Percentiles rank a stretch among this genome's conserved stretches.
Conservation (phyloP, 306 rosid species). For the Cicer bijugum region DNA sequence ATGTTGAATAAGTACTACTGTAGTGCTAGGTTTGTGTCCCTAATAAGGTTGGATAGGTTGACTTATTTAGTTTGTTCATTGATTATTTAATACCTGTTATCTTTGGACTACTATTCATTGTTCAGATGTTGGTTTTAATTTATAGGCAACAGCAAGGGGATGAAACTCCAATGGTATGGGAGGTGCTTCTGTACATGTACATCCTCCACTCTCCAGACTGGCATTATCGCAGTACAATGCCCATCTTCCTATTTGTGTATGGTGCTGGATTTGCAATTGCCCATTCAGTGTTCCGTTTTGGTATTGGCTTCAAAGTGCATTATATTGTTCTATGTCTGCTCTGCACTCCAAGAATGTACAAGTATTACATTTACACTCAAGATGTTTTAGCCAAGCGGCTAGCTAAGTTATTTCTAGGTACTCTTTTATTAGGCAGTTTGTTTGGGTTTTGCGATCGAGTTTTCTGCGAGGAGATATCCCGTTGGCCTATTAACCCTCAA, state of each 20-base stretch:
- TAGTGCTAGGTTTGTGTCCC: conserved; percentile 2
- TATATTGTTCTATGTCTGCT: conserved; percentile 70
- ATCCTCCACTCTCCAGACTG: conserved; percentile 89
- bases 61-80: conserved; percentile 25
- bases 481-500: conserved; percentile 76
- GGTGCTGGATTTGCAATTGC: conserved; percentile 71
- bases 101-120: conserved; percentile 49
- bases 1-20: conserved; percentile 28
- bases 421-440: conserved; percentile 67
- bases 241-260: conserved; percentile 78
- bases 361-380: conserved; percentile 76
- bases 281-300: conserved; percentile 64
- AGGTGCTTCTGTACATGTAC: conserved; percentile 87
- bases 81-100: conserved; percentile 24
- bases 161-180: conserved; percentile 95
- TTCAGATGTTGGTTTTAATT: conserved; percentile 48
- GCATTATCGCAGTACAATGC: conserved; percentile 94
- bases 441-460: conserved; percentile 68
- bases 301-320: conserved; percentile 75
- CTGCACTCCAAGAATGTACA: conserved; percentile 84
- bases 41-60: conserved; percentile 33
- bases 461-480: conserved; percentile 68
- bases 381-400: conserved; percentile 70
- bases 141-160: conserved; percentile 87
- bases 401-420: conserved; percentile 64